Conservation (phyloP, 768 basidiomycete species). For the Candolleomyces eurysporus region DNA sequence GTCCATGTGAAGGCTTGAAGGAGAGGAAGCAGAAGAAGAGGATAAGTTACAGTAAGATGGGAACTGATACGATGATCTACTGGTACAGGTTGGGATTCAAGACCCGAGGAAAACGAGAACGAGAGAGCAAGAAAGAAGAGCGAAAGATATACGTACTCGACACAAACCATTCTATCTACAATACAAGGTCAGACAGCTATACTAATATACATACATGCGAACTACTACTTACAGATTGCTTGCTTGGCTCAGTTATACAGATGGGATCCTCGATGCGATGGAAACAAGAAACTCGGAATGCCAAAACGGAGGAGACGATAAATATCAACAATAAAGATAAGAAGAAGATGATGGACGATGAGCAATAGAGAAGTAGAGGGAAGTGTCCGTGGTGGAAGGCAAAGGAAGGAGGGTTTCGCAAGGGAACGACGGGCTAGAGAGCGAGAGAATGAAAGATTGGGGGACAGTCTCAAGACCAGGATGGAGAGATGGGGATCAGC, state of each 20-base stretch:
- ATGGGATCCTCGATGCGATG: neutral
- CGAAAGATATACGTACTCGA: neutral
- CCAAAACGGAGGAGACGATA: neutral
- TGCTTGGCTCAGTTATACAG: neutral
- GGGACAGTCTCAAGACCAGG: neutral
- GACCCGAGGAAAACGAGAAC: neutral
- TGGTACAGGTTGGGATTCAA: neutral
- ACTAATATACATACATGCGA: slow-evolving; percentile 1
- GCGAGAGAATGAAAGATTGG: neutral
- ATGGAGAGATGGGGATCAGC: neutral
- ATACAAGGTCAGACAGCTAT: neutral
- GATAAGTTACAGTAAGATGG: too few relatives aligned
- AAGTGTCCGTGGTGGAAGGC: neutral
- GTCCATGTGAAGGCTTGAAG: too few relatives aligned
- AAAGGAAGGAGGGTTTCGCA: neutral
- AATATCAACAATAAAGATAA: neutral
- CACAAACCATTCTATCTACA: neutral
- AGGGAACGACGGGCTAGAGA: neutral
- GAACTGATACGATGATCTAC: neutral
- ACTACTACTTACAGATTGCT: neutral
- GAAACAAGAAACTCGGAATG: neutral
- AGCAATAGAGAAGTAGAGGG: too few relatives aligned
- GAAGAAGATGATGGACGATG: neutral
- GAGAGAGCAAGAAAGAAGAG: neutral
- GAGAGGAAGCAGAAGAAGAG: too few relatives aligned